A percentile compares a stretch with the other conserved stretches of the same genome.
phyloP scores from a whole-genome alignment of 306 rosid genomes.

The Quercus parvula region DNA sequence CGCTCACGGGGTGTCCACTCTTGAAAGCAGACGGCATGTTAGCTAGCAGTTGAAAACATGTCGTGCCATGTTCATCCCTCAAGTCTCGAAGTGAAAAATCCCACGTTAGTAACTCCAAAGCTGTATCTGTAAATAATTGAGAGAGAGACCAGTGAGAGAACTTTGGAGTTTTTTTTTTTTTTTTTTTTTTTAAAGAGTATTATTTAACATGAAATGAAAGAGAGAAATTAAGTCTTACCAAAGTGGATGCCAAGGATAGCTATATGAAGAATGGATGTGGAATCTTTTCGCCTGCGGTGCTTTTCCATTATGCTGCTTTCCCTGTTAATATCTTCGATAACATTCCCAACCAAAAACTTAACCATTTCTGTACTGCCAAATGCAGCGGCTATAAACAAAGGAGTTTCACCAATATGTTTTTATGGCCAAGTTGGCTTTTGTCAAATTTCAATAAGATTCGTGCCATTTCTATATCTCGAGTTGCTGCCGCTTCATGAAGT shows the following conservation, averaged over 20 bases:
- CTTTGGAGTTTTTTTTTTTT: too few relatives aligned
- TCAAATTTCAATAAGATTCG: neutral
- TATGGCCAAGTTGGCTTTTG: neutral
- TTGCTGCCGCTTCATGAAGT: conserved; percentile 16
- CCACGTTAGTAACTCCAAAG: neutral
- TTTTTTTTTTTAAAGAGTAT: neutral
- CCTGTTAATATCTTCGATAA: too few relatives aligned
- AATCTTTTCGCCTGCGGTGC: neutral
- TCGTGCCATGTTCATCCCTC: conserved; percentile 5
- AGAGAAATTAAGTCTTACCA: neutral
- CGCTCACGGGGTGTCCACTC: conserved; percentile 4
- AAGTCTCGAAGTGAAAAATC: neutral
- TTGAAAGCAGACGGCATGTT: conserved; percentile 16
- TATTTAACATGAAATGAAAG: neutral
- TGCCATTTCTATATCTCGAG: neutral
- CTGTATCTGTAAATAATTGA: neutral
- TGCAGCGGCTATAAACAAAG: conserved; percentile 20
- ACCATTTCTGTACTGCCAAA: neutral
- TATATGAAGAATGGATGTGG: conserved; percentile 20
- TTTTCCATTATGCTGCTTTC: neutral
- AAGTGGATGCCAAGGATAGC: conserved; percentile 22
- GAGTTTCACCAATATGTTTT: conserved; percentile 16
- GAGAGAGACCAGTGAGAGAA: neutral
- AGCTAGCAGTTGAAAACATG: conserved; percentile 22
- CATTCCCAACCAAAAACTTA: neutral